Percentiles rank a stretch among this genome's conserved stretches.
Evolutionary conservation across 495 filamentous ascomycete genomes (phyloP).

Genomic region (Talaromyces adpressus): DNA sequence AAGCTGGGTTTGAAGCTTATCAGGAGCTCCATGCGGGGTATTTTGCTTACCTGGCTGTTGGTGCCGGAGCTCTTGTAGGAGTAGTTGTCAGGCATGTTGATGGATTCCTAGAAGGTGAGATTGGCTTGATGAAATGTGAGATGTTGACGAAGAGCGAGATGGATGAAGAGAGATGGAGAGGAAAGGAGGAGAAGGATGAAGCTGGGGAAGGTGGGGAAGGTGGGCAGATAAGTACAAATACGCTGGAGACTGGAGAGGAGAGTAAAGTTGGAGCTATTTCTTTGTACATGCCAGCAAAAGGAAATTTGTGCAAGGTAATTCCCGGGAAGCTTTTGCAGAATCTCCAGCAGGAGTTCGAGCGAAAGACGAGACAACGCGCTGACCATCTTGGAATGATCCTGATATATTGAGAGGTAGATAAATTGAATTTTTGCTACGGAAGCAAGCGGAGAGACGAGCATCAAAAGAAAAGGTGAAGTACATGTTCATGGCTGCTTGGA

Average conservation of each 20-base stretch:
- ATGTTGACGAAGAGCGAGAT: background rate
- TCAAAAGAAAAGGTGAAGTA: too few species aligned
- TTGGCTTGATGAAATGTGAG: background rate
- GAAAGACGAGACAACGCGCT: too few species aligned
- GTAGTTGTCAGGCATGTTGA: slow-evolving; percentile 19
- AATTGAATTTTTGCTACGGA: too few species aligned
- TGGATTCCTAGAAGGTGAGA: background rate
- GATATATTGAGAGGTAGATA: too few species aligned
- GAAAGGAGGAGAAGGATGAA: background rate
- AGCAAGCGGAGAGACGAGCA: too few species aligned
- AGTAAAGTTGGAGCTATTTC: background rate
- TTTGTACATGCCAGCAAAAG: background rate
- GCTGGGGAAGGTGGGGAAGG: background rate
- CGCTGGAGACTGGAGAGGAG: too few species aligned
- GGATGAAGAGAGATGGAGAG: background rate
- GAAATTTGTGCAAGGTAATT: background rate
- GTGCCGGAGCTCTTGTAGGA: slow-evolving; percentile 35
- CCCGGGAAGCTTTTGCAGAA: background rate
- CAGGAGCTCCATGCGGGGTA: background rate
- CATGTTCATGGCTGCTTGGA: too few species aligned
- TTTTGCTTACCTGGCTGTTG: slow-evolving; percentile 34
- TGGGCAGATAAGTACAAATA: background rate
- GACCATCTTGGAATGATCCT: too few species aligned
- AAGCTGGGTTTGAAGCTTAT: background rate
- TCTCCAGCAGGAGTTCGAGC: too few species aligned